These are phyloP conservation scores for Apiospora aurea DNA, from an alignment of 2,329 filamentous ascomycete species.

Conservation along the genomic window DNA sequence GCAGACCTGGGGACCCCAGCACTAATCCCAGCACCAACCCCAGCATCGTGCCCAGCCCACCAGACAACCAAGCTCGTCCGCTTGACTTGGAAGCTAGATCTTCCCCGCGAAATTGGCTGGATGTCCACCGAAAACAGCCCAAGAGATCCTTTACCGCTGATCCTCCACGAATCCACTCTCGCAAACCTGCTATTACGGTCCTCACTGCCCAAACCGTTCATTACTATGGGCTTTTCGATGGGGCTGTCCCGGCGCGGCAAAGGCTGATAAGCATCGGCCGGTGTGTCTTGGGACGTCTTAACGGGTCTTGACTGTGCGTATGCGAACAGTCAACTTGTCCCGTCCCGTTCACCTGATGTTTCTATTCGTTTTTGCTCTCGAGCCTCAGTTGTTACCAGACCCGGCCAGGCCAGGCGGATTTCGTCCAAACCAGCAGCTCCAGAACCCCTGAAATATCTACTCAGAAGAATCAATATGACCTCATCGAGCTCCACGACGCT, in stretches of 20 bases:
- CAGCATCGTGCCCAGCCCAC: neutral
- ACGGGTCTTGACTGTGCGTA: neutral
- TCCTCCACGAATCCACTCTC: slow-evolving; percentile 20
- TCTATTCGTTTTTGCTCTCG: neutral
- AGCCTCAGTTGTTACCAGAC: neutral
- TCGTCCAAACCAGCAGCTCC: neutral
- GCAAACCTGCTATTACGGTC: slow-evolving; percentile 7
- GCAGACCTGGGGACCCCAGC: slow-evolving; percentile 17
- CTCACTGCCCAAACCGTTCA: slow-evolving; percentile 15
- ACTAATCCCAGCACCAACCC: slow-evolving; percentile 1
- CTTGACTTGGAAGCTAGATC: neutral
- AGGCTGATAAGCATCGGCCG: neutral
- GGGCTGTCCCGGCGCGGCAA: slow-evolving; percentile 18
- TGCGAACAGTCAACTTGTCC: neutral
- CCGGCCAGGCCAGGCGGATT: neutral
- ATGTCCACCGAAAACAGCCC: neutral
- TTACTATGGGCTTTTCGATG: slow-evolving; percentile 12
- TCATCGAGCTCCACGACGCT: slow-evolving; percentile 13
- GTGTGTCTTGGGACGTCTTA: slow-evolving; percentile 5
- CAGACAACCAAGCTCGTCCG: neutral
- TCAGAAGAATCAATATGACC: slow-evolving; percentile 13
- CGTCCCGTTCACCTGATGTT: neutral
- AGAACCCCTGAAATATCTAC: slow-evolving; percentile 10
- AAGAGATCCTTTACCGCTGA: slow-evolving; percentile 21
- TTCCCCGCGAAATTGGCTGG: slow-evolving; percentile 13